Conservation (phyloP, 176 grass and related monocot species). For the Metroxylon sagu region DNA sequence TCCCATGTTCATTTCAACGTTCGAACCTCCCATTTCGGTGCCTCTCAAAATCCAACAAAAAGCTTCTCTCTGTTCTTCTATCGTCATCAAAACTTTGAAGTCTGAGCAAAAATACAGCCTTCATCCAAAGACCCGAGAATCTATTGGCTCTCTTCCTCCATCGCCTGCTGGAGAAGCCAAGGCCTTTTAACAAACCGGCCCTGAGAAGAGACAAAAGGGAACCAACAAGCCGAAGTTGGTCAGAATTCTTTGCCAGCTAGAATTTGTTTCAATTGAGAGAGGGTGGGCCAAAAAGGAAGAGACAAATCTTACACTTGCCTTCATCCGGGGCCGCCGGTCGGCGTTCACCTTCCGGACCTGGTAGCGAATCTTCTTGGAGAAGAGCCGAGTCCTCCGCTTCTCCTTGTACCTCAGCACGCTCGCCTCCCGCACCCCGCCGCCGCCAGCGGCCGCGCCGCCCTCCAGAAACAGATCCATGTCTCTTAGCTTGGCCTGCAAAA, state of each 20-base stretch:
- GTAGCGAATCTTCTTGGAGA: conserved; percentile 97
- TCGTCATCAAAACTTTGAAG: too few species aligned
- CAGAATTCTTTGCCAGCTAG: background rate
- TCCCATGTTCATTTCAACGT: too few species aligned
- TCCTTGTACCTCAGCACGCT: conserved; percentile 97
- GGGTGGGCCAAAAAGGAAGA: background rate
- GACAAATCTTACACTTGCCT: conserved; percentile 90
- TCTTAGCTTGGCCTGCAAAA: conserved; percentile 51
- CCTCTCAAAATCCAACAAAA: too few species aligned
- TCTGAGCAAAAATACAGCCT: too few species aligned
- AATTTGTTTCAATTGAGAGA: background rate
- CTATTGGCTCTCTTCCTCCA: conserved; percentile 70
- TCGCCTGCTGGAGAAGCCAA: conserved; percentile 71
- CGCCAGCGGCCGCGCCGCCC: conserved; percentile 9
- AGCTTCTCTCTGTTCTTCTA: too few species aligned
- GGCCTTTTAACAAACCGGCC: conserved; percentile 97
- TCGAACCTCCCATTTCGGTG: too few species aligned
- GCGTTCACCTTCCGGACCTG: conserved; percentile 95
- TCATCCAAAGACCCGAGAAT: too few species aligned
- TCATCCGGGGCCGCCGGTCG: conserved; percentile 91
- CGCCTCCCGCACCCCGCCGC: conserved; percentile 67
- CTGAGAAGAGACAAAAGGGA: conserved; percentile 30
- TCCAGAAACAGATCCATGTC: conserved; percentile 80
- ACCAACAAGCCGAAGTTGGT: conserved; percentile 26
- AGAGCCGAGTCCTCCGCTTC: conserved; percentile 79